Base-by-base conservation (phyloP, 345 rosid species). In the Pugionium dolabratum region DNA sequence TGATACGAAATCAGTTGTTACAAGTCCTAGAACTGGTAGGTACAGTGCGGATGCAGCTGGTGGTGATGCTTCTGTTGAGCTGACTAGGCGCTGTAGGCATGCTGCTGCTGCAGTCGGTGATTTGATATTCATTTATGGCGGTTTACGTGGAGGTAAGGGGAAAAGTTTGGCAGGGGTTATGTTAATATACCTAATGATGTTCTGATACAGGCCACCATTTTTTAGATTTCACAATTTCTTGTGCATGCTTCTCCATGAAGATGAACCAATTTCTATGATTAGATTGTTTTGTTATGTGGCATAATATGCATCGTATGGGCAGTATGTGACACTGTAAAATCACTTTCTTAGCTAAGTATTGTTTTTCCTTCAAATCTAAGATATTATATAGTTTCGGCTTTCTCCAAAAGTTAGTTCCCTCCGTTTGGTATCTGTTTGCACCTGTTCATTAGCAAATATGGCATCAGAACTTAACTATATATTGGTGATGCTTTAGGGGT, bases 51-150 rank as follows among this genome's bases (percentile, higher is more conserved):
- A 84, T 83, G 92, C 90, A 61, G 93, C 97, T 69, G 95, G 90
- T 74, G 97, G 90, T 56, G 97, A 90, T 84, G 93, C 90, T 76
- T 83, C 92, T 32, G 90, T 84, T 75, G 95, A 90, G 83, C 74
- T 90, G 70, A 88, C 95, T n/a, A 90, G 97, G 80, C 97, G 97
- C 44, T 90, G 95, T 77, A 81, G 97, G 82, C 97, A 90, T 81
- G 97, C 97, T 47, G 97, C 97, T 62, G 90, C 97, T 42, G 95
- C 95, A 51, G 81, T 90, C 76, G 93, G 97, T 59, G 97, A 90
- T 66, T 74, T 90, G 63, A 85, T 90, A 72, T 90, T 86, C 75
- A 86, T 86, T 56, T 90, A 90, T 71, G 97, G 97, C 62, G 97
- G 97, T 72, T 80, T 90, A 66, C 97, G 97, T 62, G 97, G 97